phyloP scores from a whole-genome alignment of 768 basidiomycete species.

The Boletus huronensis region DNA sequence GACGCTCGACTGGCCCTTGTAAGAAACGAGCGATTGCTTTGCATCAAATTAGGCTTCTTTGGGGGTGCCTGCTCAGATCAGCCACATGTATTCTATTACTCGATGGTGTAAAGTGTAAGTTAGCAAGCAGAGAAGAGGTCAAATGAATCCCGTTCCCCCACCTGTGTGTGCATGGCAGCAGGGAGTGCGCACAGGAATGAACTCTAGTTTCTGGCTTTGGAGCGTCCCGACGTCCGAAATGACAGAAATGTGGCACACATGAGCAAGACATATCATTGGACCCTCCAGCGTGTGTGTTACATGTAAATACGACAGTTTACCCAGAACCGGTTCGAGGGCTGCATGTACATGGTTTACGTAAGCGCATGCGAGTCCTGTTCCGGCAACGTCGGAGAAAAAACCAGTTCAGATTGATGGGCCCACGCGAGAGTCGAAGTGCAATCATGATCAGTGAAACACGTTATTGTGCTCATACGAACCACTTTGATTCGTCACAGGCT shows the following conservation, averaged over 20 bases:
- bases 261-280: conserved; percentile 14
- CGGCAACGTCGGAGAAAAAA: neutral
- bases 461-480: conserved; percentile 4
- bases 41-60: neutral
- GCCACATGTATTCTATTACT: conserved; percentile 5
- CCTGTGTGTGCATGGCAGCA: conserved; percentile 2
- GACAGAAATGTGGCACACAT: conserved; percentile 25
- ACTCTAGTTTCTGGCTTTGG: neutral
- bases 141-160: conserved; percentile 13
- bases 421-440: conserved; percentile 6
- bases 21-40: conserved; percentile 1
- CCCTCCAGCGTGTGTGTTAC: neutral
- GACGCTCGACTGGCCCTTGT: conserved; percentile 75
- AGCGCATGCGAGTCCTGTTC: neutral
- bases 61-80: neutral
- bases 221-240: conserved; percentile 13
- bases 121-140: conserved; percentile 2
- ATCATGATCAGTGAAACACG: conserved; percentile 12
- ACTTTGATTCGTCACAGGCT: conserved; percentile 8
- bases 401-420: no score
- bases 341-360: neutral
- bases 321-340: neutral
- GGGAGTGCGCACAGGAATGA: conserved; percentile 15
- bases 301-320: neutral
- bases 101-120: conserved; percentile 16